Evolutionary conservation across 257 asterid species (phyloP).

Genomic region (Coffea canephora): DNA sequence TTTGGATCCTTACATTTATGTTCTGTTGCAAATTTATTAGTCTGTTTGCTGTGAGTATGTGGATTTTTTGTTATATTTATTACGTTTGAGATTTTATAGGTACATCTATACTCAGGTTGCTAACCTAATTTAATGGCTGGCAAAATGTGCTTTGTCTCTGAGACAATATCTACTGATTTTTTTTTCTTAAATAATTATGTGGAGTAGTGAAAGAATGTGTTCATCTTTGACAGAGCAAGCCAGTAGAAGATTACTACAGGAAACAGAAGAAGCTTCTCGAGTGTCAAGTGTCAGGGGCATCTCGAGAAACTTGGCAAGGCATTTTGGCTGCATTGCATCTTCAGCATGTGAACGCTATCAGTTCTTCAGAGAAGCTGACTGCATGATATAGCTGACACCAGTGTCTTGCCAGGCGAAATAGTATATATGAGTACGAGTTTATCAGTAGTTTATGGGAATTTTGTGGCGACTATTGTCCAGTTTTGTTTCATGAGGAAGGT

Average conservation of each 20-base stretch:
- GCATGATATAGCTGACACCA: slow-evolving; percentile 33
- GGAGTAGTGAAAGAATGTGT: not conserved
- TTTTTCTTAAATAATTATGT: not conserved
- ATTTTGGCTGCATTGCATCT: slow-evolving; percentile 91
- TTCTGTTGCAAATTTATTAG: not conserved
- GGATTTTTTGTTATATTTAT: not conserved
- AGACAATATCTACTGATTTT: not conserved
- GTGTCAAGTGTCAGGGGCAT: slow-evolving; percentile 64
- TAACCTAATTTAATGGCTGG: not conserved
- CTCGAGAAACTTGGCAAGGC: slow-evolving; percentile 82
- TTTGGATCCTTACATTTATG: not conserved
- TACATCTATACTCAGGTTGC: not conserved
- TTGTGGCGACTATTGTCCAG: slow-evolving; percentile 11
- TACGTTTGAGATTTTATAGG: not conserved
- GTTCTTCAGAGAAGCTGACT: slow-evolving; percentile 58
- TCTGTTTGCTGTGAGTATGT: not conserved
- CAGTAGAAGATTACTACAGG: slow-evolving; percentile 77
- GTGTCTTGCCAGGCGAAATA: not conserved
- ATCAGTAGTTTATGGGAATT: slow-evolving; percentile 8
- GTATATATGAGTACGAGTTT: slow-evolving; percentile 19
- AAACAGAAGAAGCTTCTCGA: slow-evolving; percentile 77
- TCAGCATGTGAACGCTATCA: slow-evolving; percentile 48
- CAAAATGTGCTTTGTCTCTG: no score
- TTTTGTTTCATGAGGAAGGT: slow-evolving; percentile 10
- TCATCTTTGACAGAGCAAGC: slow-evolving; percentile 52